Evolutionary conservation across 2,329 filamentous ascomycete genomes (phyloP), one percentile per base, ranked within the genome.

Genomic region (Botryotinia narcissicola): DNA sequence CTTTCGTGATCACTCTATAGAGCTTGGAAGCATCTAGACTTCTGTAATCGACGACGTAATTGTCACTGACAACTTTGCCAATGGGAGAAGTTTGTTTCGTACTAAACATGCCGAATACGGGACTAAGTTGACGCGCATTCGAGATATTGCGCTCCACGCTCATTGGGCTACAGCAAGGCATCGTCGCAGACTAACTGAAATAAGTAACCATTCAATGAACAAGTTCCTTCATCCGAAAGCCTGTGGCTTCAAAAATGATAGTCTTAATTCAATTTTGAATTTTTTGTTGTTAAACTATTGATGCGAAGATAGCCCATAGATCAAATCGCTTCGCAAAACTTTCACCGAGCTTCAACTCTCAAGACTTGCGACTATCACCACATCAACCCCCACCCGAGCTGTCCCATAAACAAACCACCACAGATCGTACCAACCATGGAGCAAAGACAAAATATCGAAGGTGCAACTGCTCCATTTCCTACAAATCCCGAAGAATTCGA

Each of bases 401-500:
- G 25, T 54, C 37, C 29, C 20, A 61, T 61, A 69, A 57, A 68
- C 63, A 69, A 46, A 57, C 51, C 42, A 69, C 9, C 51, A 61
- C 25, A 48, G 44, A 73, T 29, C 25, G 51, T 29, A 70, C 32
- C 73, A 67, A 75, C 63, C 44, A 79, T 79, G 78, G 78, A 79
- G 57, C 76, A 75, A 74, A 76, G 73, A 73, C 74, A 76, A 61
- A 25, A 35, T 48, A 60, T 22, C 20, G 51, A 67, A 29, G 69
- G 61, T 18, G 68, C 73, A 68, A 71, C 74, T 4, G 73, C 75
- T 6, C 67, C 76, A 14, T 81, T 82, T 48, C 80, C 80, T 8
- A 79, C 78, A 16, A 76, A 80, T 60, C 78, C 77, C 25, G 75
- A 78, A 76, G 78, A 81, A 66, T 97, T 97, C 81, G 90, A 92